Evolutionary conservation across 192 early-diverging fungal species (phyloP), one percentile per base, ranked within the genome.

Genomic region (Rhizoclosmatium sp.): DNA sequence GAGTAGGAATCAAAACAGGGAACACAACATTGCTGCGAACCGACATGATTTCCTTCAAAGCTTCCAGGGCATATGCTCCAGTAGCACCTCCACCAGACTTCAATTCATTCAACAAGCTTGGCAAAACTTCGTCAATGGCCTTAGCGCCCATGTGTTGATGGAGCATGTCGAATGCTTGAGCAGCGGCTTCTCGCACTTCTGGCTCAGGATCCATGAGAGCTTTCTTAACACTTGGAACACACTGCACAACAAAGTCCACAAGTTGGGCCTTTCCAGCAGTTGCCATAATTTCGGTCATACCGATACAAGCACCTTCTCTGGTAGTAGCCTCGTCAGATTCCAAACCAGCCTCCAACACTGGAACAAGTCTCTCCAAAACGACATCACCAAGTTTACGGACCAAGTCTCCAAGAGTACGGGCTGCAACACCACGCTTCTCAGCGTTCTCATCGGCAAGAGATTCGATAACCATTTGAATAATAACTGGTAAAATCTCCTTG

Each of bases 1-100:
- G 89, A 4, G 95, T 98, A 2, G 98, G 98, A 69, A 99, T 96
- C 65, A 99, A 87, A 45, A 97, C 96, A 5, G 98, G 98, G 94
- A 99, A 98, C 5, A 99, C 98, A 2, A 96, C 95, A 75, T 94
- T 93, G 70, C 94, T 94, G n/a, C 95, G 93, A 56, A 99, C 95
- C 14, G 95, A 91, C 96, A 98, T 99, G 65, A 99, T 93, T 82
- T 98, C 95, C 84, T 98, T 98, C 68, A 99, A 86, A 47, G 95
- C 98, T 81, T 96, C 94, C 82, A 99, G 85, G 12, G 97, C 98
- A 78, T 93, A 91, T 49, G 70, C 68, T 3, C 78, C 64, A 12
- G 41, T 44, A 40, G 51, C 47, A 14, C n/a, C 65, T 19, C 79
- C 75, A 23, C 80, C 84, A 4, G 81, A 19, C 72, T 84, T 88